Evolutionary conservation across 2,329 filamentous ascomycete species (phyloP), one percentile per base, ranked within the genome.

Genomic region (Colletotrichum graminicola): DNA sequence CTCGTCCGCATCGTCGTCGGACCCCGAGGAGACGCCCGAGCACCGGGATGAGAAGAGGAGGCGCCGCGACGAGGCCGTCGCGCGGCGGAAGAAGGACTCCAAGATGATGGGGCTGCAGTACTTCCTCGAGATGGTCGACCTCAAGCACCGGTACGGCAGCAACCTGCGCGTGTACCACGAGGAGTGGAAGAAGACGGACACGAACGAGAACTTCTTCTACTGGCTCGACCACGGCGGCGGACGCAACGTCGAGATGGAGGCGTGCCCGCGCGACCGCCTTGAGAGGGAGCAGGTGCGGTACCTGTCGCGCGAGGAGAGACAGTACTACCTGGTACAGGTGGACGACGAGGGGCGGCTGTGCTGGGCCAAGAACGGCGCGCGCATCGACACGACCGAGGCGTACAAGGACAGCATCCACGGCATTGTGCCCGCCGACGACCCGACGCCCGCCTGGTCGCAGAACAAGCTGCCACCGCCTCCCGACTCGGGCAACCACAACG

Each of bases 201-300:
- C 94, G 0, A 88, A 90, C 5, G 92, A 97, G 79, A 97, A 96
- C 78, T 98, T 95, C 86, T 97, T 97, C 80, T 95, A 94, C 82
- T 97, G 95, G 94, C 85, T 97, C 1, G 95, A 98, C 78, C 86
- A 92, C 70, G 95, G 95, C 6, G 91, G 91, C 60, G 95, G 95
- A 0, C 90, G 85, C 75, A 80, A 88, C 49, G 78, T 96, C 54
- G 92, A 95, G 73, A 83, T 95, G 16, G 87, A 90, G 4, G 87
- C 89, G 0, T 94, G 94, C 74, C 91, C 94, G 1, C 87, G 95
- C 45, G 91, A 93, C 71, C 85, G 90, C 18, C 84, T 97, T 8
- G 93, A 96, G 62, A 87, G 89, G 32, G 93, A 97, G 79, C 90
- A 91, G 76, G 93, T 97, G 1, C 88, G 95, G 23, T 98, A 97